Percentiles rank a stretch among this genome's conserved stretches.
Evolutionary conservation across 345 rosid species (phyloP).

Genomic region (Noccaea caerulescens): DNA sequence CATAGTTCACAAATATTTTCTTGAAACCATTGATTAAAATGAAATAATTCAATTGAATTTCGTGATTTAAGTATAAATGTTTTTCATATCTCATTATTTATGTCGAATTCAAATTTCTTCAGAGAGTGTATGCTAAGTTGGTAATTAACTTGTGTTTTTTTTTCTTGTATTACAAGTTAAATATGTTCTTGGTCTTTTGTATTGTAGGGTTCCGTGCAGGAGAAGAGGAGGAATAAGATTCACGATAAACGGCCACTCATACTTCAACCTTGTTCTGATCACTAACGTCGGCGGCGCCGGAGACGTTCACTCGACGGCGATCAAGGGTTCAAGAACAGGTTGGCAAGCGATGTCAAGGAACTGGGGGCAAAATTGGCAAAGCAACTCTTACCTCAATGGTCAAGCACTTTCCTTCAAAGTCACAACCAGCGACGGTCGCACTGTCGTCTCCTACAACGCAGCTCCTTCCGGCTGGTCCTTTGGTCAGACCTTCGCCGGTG

Average conservation of each 20-base stretch:
- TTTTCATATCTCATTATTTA: background rate
- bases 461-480: constrained; percentile 58
- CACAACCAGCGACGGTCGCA: constrained; percentile 56
- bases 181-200: background rate
- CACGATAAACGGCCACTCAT: constrained; percentile 60
- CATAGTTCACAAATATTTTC: background rate
- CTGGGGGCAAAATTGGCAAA: constrained; percentile 74
- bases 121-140: no score
- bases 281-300: constrained; percentile 71
- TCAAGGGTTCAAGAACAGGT: constrained; percentile 59
- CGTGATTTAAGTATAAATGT: background rate
- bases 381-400: constrained; percentile 53
- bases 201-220: constrained; percentile 60
- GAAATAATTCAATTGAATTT: background rate
- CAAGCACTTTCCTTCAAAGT: constrained; percentile 61
- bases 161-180: no score
- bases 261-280: constrained; percentile 60
- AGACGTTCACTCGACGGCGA: constrained; percentile 51
- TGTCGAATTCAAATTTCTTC: background rate
- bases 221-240: constrained; percentile 63
- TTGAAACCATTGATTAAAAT: background rate
- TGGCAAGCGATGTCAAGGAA: constrained; percentile 65
- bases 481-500: constrained; percentile 60
- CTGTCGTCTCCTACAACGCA: constrained; percentile 47
- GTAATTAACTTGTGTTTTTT: no score